Base-by-base conservation (phyloP, 257 asterid genomes). In the Cruciata laevipes region DNA sequence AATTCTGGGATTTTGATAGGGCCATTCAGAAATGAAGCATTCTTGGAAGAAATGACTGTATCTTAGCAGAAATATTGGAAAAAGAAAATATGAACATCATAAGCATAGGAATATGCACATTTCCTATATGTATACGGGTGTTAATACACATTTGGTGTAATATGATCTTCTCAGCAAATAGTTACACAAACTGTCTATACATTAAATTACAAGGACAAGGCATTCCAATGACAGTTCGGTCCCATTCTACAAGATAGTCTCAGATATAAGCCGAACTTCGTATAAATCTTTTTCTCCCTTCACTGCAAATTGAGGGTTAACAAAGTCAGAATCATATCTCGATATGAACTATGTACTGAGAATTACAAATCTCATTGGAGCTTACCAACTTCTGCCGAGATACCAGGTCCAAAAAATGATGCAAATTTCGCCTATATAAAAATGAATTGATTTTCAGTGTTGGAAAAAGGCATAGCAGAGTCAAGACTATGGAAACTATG, bases 341-440 rank as follows among this genome's bases (percentile, higher is more conserved):
- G 8, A 65, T 31, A 20, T 31, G 72, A 24, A 53, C 49, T 24
- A 44, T 5, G 3, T 13, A 18, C 60, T 21, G 30, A 53, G 27
- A 47, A 58, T 42, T 62, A 5, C 40, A 0, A n/a, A 70, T 11
- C 18, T 42, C 30, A 58, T 52, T 7, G 69, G 65, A 30, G 70
- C 86, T 82, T 79, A 90, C 97, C 87, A 21, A 94, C 76, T 85
- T 94, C 99, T 52, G 96, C 95, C 11, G 93, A 81, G 80, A 94
- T 79, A 67, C 99, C 97, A 1, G 99, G 97, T 52, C 99, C 99
- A 68, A 94, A 94, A 84, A 94, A 94, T 18, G 99, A 90, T 32
- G 97, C 76, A 66, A 94, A 88, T 70, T 94, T 94, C 44, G 92
- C 96, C 99, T 90, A 47, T 11, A 42, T 69, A 40, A 10, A 40